A percentile compares a stretch with the other conserved stretches of the same genome.
These are phyloP conservation scores for Fraxinus sp. DNA, from an alignment of 305 asterid species.

Conservation along the genomic window DNA sequence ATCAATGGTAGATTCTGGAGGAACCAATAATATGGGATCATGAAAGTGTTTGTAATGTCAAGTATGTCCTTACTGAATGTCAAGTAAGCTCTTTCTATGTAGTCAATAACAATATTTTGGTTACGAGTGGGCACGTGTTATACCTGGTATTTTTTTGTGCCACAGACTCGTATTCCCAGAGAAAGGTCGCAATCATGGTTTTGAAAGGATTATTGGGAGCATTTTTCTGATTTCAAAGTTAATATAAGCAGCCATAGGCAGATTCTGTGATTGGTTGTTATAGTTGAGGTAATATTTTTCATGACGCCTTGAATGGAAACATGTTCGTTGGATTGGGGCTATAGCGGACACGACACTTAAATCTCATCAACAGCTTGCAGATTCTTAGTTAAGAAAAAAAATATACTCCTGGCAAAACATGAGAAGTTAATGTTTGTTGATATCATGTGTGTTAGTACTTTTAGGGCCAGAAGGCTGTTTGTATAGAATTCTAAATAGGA, in stretches of 20 bases:
- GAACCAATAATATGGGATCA: not conserved
- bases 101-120: not conserved
- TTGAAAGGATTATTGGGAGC: not conserved
- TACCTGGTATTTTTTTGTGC: not conserved
- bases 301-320: not conserved
- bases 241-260: not conserved
- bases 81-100: not conserved
- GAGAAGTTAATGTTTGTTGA: not conserved
- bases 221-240: not conserved
- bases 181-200: not conserved
- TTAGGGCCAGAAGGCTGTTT: not conserved
- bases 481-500: not conserved
- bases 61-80: not conserved
- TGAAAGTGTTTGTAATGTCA: not conserved
- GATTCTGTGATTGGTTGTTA: not conserved
- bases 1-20: not conserved
- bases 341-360: not conserved
- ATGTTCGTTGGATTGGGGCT: not conserved
- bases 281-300: not conserved
- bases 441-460: not conserved
- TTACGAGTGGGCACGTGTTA: not conserved
- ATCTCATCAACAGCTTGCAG: not conserved
- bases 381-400: not conserved
- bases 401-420: not conserved
- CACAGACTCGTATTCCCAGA: not conserved